phyloP scores from a whole-genome alignment of 768 basidiomycete species.

The Rhizopogon vesiculosus region DNA sequence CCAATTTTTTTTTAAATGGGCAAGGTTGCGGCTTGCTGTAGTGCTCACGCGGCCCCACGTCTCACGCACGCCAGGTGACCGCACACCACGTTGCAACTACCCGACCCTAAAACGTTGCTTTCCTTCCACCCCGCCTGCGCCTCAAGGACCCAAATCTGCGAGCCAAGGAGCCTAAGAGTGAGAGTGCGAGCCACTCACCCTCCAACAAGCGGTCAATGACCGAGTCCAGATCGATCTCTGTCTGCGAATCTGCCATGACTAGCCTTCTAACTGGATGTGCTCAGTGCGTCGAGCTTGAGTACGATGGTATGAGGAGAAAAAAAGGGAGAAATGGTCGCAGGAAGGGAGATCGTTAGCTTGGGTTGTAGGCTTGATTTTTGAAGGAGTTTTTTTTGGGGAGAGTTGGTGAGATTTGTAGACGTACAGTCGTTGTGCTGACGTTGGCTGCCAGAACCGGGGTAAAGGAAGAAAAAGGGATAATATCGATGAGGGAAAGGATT shows the following conservation, averaged over 20 bases:
- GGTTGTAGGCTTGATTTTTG: conserved; percentile 17
- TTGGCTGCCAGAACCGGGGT: conserved; percentile 19
- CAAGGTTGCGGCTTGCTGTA: background rate
- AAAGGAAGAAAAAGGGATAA: conserved; percentile 12
- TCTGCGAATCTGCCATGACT: conserved; percentile 72
- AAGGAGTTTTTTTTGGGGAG: background rate
- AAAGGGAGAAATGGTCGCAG: conserved; percentile 17
- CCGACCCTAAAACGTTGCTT: background rate
- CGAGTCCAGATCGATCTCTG: conserved; percentile 98
- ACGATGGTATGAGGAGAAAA: conserved; percentile 19
- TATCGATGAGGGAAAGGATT: conserved; percentile 29
- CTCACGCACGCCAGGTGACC: background rate
- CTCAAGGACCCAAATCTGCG: background rate
- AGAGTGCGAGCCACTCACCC: conserved; percentile 59
- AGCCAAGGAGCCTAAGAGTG: conserved; percentile 7
- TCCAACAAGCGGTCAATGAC: conserved; percentile 98
- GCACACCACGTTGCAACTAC: background rate
- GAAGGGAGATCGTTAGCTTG: conserved; percentile 16
- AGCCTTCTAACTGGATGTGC: conserved; percentile 5
- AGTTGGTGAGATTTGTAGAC: background rate
- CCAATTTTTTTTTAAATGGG: conserved; percentile 4
- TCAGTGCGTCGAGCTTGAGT: conserved; percentile 10
- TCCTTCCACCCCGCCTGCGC: background rate
- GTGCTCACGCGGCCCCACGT: conserved; percentile 2
- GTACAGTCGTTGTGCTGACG: conserved; percentile 11